Evolutionary conservation across 179 eudicot genomes (phyloP).

Genomic region (Pouteria campechiana): DNA sequence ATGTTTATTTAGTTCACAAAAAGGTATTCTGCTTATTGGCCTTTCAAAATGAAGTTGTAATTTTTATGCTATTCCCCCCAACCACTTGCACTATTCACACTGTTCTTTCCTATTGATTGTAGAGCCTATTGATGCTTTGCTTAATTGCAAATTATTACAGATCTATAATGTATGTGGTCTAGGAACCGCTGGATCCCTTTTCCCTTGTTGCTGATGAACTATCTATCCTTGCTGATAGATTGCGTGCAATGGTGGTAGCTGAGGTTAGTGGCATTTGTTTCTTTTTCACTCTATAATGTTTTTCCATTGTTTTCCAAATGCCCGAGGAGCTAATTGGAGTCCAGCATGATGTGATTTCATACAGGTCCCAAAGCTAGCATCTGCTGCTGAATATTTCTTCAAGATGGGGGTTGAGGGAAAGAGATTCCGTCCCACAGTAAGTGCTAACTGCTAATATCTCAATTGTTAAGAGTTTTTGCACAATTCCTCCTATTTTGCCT

Average conservation of each 20-base stretch:
- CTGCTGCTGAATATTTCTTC: conserved; percentile 95
- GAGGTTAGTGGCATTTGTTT: conserved; percentile 43
- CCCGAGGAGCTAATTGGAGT: no score
- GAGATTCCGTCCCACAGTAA: conserved; percentile 89
- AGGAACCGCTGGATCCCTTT: conserved; percentile 80
- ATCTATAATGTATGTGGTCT: conserved; percentile 7
- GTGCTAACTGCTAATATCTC: no score
- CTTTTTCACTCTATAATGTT: neutral
- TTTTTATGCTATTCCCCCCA: no score
- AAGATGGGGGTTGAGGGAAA: conserved; percentile 94
- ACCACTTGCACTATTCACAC: neutral
- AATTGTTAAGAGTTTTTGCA: no score
- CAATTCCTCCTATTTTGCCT: neutral
- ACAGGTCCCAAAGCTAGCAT: conserved; percentile 91
- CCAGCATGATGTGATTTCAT: conserved; percentile 4
- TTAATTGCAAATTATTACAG: neutral
- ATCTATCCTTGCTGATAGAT: conserved; percentile 57
- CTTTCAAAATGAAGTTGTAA: no score
- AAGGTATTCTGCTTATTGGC: neutral
- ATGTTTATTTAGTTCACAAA: no score
- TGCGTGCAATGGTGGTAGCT: conserved; percentile 75
- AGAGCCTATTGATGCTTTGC: neutral
- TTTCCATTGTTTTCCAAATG: neutral
- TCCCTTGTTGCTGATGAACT: conserved; percentile 82
- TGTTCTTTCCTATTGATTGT: neutral